Evolutionary conservation across 371 early-diverging fungal species (phyloP).

Genomic region (Rhizopus delemar): DNA sequence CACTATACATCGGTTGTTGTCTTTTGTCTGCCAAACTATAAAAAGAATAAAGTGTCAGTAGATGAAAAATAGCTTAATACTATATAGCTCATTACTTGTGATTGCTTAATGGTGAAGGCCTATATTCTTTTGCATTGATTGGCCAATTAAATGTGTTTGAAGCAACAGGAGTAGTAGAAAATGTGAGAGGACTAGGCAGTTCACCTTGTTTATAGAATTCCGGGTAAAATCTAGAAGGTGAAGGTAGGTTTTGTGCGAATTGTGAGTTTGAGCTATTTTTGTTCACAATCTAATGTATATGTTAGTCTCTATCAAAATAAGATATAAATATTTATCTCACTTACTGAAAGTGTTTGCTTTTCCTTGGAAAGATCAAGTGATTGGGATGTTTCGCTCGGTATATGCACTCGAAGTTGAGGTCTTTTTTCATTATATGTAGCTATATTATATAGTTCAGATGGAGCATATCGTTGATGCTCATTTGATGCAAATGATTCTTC

Average conservation of each 20-base stretch:
- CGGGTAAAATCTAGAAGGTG: constrained; percentile 75
- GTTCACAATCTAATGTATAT: constrained; percentile 32
- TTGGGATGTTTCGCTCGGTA: constrained; percentile 27
- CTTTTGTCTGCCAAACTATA: not conserved
- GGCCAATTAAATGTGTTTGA: constrained; percentile 67
- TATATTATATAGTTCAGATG: constrained; percentile 7
- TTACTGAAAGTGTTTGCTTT: not conserved
- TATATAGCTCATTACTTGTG: constrained; percentile 1
- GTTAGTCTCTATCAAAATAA: not conserved
- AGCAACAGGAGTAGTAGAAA: constrained; percentile 55
- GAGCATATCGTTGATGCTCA: not conserved
- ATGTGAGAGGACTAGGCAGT: constrained; percentile 63
- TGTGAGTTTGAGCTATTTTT: constrained; percentile 42
- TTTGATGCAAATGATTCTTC: constrained; percentile 3
- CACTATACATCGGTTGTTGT: constrained; percentile 1
- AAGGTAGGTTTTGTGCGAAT: constrained; percentile 77
- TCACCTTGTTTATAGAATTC: constrained; percentile 71
- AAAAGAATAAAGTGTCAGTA: no score
- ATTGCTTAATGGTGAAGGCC: constrained; percentile 29
- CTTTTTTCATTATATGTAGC: constrained; percentile 21
- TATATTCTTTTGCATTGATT: constrained; percentile 34
- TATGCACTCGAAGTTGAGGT: constrained; percentile 51
- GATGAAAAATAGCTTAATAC: no score
- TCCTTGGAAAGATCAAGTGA: not conserved
- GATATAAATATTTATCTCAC: not conserved